Evolutionary conservation across 202 grass and related monocot species (phyloP), one percentile per base, ranked within the genome.

Genomic region (Saccharum hybrid): DNA sequence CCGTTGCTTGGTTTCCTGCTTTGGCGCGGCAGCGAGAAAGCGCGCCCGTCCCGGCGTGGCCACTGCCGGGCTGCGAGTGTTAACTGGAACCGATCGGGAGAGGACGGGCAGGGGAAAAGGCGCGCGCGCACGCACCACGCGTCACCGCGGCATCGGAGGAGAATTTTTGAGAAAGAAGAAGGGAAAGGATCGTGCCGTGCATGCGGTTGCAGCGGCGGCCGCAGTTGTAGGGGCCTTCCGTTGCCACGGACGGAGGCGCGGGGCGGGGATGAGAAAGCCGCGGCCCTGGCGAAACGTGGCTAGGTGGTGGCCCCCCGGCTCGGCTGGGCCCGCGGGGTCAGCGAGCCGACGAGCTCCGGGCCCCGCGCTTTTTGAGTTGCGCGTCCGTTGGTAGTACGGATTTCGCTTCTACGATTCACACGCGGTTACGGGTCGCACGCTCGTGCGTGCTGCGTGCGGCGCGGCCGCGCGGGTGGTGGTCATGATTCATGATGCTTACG

Each of bases 1-100:
- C 78, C 66, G 78, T 81, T 81, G 36, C 78, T 71, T 31, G 14
- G 66, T 82, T 75, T 74, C 74, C 65, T 84, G 10, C 8, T 88
- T 62, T 66, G 59, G 61, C 7, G 77, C 46, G 57, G 60, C 72
- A 63, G 62, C 46, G 63, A 40, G 49, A 48, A 31, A 83, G 79
- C 77, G 67, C 21, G 66, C 69, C 22, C 68, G 66, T 37, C 54
- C 37, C 57, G 73, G 39, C 36, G 72, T 34, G 71, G 39, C 45
- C 39, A 71, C 5, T 14, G 13, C 3, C 0, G 45, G 10, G 8
- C 0, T 1, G 5, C 26, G 33, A 37, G 75, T 45, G 40, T 54
- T 66, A 34, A 22, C 45, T 28, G 65, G 30, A 83, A 74, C 56
- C 16, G 74, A 67, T 54, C 67, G 56, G 72, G 63, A 80, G 67